Evolutionary conservation across 106 monocot species (phyloP).

Genomic region (Agapanthus africanus): DNA sequence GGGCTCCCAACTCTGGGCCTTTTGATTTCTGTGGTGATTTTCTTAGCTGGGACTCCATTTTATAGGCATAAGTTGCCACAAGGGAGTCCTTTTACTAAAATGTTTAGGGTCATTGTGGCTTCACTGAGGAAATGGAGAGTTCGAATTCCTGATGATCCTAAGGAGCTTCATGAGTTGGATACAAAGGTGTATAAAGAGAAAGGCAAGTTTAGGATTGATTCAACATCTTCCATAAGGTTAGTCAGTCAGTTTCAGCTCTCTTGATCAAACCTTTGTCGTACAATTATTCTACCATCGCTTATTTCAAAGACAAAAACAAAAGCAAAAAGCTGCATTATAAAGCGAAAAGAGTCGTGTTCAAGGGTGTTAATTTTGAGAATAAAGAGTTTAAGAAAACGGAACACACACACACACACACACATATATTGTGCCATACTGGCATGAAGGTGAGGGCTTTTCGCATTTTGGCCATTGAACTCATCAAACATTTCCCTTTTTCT

Average conservation of each 20-base stretch:
- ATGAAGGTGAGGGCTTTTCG: neutral
- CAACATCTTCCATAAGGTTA: slow-evolving; percentile 19
- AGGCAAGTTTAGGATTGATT: slow-evolving; percentile 15
- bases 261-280: neutral
- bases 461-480: neutral
- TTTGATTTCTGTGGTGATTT: slow-evolving; percentile 14
- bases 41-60: slow-evolving; percentile 22
- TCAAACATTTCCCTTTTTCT: neutral
- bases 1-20: slow-evolving; percentile 24
- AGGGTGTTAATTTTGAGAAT: too few relatives aligned
- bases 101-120: slow-evolving; percentile 26
- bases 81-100: slow-evolving; percentile 25
- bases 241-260: neutral
- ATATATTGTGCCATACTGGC: neutral
- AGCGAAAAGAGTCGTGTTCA: too few relatives aligned
- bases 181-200: slow-evolving; percentile 14
- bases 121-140: slow-evolving; percentile 17
- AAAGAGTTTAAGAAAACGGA: too few relatives aligned
- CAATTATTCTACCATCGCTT: too few relatives aligned
- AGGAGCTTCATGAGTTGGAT: slow-evolving; percentile 28
- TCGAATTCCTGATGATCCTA: slow-evolving; percentile 6
- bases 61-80: slow-evolving; percentile 30
- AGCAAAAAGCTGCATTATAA: too few relatives aligned
- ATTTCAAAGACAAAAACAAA: too few relatives aligned
- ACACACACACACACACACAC: too few relatives aligned